Percentiles rank a stretch among this genome's conserved stretches.
Conservation (phyloP, 2,329 filamentous ascomycete genomes). For the Pseudopithomyces maydicus region DNA sequence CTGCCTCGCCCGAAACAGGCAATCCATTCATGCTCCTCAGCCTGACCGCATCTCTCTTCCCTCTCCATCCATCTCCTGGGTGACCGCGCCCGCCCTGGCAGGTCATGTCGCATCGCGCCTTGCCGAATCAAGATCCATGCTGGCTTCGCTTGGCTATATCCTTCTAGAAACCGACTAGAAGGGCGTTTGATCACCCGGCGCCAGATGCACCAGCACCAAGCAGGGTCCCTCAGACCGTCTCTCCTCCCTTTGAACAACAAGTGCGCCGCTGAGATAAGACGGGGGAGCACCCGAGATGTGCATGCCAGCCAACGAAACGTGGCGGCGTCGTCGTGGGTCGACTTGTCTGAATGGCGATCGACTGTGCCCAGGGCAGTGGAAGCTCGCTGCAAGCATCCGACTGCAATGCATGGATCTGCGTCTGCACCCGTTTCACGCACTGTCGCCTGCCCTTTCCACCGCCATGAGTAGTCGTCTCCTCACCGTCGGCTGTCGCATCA, state of each 20-base stretch:
- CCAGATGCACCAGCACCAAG: slow-evolving; percentile 6
- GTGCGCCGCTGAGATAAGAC: slow-evolving; percentile 1
- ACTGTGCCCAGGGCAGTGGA: slow-evolving; percentile 34
- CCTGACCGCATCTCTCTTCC: background rate
- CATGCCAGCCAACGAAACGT: slow-evolving; percentile 13
- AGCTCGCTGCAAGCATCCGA: slow-evolving; percentile 29
- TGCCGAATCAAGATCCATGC: slow-evolving; percentile 6
- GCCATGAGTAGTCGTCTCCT: background rate
- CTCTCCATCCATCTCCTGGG: background rate
- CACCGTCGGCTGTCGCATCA: slow-evolving; percentile 22
- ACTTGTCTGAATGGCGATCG: slow-evolving; percentile 22
- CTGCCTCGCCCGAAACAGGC: background rate
- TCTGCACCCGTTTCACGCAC: slow-evolving; percentile 35
- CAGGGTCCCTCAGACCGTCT: background rate
- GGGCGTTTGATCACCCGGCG: slow-evolving; percentile 28
- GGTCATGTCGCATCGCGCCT: slow-evolving; percentile 16
- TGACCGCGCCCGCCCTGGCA: background rate
- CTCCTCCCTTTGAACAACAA: background rate
- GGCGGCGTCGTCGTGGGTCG: slow-evolving; percentile 21
- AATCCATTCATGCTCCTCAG: slow-evolving; percentile 13
- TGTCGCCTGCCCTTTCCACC: slow-evolving; percentile 25
- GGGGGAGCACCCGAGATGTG: background rate
- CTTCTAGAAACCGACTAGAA: slow-evolving; percentile 37
- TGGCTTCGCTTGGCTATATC: slow-evolving; percentile 28
- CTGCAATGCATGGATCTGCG: slow-evolving; percentile 30